Base-by-base conservation (phyloP, 164 flowering plant species). In the Euptelea pleiosperma region DNA sequence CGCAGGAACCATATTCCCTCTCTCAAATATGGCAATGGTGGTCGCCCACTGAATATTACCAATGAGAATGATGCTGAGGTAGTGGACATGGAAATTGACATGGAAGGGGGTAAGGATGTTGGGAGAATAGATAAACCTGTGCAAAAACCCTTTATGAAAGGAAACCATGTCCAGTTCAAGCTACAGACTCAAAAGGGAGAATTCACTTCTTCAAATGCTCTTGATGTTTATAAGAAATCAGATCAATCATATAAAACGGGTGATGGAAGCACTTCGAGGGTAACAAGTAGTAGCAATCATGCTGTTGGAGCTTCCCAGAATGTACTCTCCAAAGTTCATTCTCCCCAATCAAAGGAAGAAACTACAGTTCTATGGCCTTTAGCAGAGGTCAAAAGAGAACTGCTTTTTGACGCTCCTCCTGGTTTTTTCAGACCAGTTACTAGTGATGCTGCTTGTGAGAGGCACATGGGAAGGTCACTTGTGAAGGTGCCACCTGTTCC, bases 51-150 rank as follows among this genome's bases (percentile, higher is more conserved):
- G 19, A 45, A 15, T 42, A 18, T 8, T 43, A 47, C 44, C 4
- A 16, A 26, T 9, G 33, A 19, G 34, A 58, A 48, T 37, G 5
- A 19, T 8, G 4, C 8, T 19, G 48, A 43, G 26, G 60, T 12
- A 10, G 31, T 15, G 24, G 71, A 73, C 30, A 73, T 63, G 82
- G 82, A 68, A 19, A 55, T 65, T 57, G 74, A 75, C 65, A 70
- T 65, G 71, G 29, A 44, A 1, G 78, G 75, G 9, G 78, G 75
- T 30, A 29, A 21, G 44, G 58, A 18, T 41, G 52, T 73, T 14
- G 74, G 74, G 46, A 53, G 8, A 8, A 15, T 55, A 51, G 77
- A 73, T 37, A 9, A 29, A 33, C 45, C 42, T 12, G 16, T 53
- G 22, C 49, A 28, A 37, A 59, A 37, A 21, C 22, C 35, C 14